Percentiles rank a stretch among this genome's conserved stretches.
Conservation (phyloP, 2,329 filamentous ascomycete genomes). For the Pestalotiopsis sp. region DNA sequence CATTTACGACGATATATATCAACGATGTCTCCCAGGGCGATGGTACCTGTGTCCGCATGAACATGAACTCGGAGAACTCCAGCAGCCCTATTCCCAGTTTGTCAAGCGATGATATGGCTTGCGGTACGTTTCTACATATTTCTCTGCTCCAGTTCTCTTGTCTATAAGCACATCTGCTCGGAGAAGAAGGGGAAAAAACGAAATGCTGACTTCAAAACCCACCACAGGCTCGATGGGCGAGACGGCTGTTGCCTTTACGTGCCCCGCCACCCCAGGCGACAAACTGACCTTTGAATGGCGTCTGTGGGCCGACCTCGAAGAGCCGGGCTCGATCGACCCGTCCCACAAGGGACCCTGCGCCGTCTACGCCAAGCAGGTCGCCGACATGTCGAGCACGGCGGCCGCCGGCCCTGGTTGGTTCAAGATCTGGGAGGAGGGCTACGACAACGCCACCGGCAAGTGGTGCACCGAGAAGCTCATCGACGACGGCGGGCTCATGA, state of each 20-base stretch:
- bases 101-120: constrained; percentile 66
- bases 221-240: constrained; percentile 44
- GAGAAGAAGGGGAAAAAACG: too few relatives aligned
- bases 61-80: constrained; percentile 50
- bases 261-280: constrained; percentile 52
- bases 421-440: constrained; percentile 75
- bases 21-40: constrained; percentile 68
- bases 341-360: constrained; percentile 65
- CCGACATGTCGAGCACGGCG: constrained; percentile 52
- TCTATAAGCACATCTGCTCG: constrained; percentile 17
- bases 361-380: constrained; percentile 73
- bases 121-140: constrained; percentile 52
- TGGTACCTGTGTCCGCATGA: constrained; percentile 72
- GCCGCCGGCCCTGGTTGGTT: constrained; percentile 73
- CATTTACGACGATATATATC: constrained; percentile 66
- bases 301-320: constrained; percentile 56
- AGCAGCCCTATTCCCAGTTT: constrained; percentile 62
- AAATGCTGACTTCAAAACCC: constrained; percentile 19
- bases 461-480: constrained; percentile 77
- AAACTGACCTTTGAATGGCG: constrained; percentile 70
- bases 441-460: constrained; percentile 53
- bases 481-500: constrained; percentile 63
- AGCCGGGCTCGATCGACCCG: constrained; percentile 58
- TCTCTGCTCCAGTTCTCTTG: constrained; percentile 11
- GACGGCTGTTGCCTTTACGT: constrained; percentile 49